A percentile compares a stretch with the other conserved stretches of the same genome.
Evolutionary conservation across 1,139 yeast genomes (phyloP).

Genomic region (Scheffersomyces lignicola): DNA sequence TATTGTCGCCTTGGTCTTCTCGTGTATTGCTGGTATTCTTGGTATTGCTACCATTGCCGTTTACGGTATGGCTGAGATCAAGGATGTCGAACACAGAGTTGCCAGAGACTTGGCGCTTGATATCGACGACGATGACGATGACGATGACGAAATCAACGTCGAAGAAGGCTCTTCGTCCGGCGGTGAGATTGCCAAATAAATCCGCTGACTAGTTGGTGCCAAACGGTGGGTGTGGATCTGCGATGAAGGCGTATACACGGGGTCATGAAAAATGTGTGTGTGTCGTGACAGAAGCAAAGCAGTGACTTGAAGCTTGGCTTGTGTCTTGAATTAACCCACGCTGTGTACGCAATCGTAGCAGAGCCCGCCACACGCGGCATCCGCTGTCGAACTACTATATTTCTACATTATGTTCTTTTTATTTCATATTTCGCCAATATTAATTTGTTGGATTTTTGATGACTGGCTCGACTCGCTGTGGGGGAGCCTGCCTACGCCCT

Average conservation of each 20-base stretch:
- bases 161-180: slow-evolving; percentile 1
- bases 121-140: slow-evolving; percentile 41
- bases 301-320: too few relatives aligned
- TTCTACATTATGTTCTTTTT: not conserved
- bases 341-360: not conserved
- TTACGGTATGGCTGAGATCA: slow-evolving; percentile 68
- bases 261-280: slow-evolving; percentile 21
- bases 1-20: slow-evolving; percentile 59
- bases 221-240: not conserved
- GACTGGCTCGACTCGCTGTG: slow-evolving; percentile 3
- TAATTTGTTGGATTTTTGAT: not conserved
- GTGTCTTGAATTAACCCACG: slow-evolving; percentile 1
- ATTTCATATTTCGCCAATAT: not conserved
- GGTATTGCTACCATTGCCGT: slow-evolving; percentile 57
- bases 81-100: slow-evolving; percentile 58
- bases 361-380: not conserved
- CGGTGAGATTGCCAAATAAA: slow-evolving; percentile 2
- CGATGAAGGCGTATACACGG: not conserved
- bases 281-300: slow-evolving; percentile 5
- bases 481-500: not conserved
- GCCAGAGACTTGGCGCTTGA: slow-evolving; percentile 59
- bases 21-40: slow-evolving; percentile 56
- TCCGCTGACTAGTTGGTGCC: not conserved
- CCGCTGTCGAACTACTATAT: not conserved
- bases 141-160: slow-evolving; percentile 8